These are phyloP conservation scores for Isabelozyma heimii DNA, from an alignment of 805 yeast species.

Conservation along the genomic window DNA sequence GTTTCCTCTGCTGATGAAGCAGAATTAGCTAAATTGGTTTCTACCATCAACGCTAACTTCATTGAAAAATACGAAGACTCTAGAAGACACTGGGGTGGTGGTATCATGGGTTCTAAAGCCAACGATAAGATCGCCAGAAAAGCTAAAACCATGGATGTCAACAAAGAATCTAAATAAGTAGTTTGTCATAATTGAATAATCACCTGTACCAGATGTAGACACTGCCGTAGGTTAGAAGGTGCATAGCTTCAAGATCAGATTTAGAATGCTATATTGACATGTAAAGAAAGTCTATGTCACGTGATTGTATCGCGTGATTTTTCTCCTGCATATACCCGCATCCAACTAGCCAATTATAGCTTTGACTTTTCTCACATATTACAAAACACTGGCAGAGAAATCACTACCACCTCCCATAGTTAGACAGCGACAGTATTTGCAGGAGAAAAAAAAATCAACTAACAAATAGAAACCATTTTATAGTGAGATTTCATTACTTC, in stretches of 20 bases:
- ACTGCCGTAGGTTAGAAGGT: not conserved
- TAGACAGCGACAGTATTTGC: not conserved
- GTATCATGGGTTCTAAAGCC: constrained; percentile 94
- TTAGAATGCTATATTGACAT: no score
- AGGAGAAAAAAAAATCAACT: not conserved
- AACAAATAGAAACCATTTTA: not conserved
- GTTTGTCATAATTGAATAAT: not conserved
- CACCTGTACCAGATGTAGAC: not conserved
- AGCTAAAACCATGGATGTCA: constrained; percentile 51
- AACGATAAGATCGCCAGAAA: constrained; percentile 78
- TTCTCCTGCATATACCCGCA: not conserved
- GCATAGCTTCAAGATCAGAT: no score
- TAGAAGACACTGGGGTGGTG: constrained; percentile 99
- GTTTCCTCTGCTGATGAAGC: constrained; percentile 93
- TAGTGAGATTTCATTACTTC: not conserved
- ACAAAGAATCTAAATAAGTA: constrained; percentile 3
- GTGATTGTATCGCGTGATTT: not conserved
- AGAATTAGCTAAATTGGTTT: constrained; percentile 86
- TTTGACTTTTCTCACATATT: constrained; percentile 3
- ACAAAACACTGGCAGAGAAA: not conserved
- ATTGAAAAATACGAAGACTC: constrained; percentile 89
- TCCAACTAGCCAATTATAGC: constrained; percentile 3
- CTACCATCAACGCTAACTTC: constrained; percentile 93
- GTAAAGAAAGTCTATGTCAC: no score
- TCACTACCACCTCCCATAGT: not conserved